These are phyloP conservation scores for Fusarium nanum DNA, from an alignment of 2,329 filamentous ascomycete species.

Conservation along the genomic window DNA sequence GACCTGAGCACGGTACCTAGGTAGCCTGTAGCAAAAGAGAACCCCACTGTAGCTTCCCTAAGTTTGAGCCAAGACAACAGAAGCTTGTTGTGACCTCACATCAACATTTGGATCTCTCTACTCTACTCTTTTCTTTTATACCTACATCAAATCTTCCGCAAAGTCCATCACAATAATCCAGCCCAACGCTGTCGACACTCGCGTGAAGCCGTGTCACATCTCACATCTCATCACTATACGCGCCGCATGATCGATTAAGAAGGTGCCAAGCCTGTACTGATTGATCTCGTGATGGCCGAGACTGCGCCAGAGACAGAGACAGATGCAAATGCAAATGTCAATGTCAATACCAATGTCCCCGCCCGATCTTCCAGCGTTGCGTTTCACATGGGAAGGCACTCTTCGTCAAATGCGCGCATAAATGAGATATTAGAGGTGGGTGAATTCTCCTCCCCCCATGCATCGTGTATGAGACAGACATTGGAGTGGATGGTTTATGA, in stretches of 20 bases:
- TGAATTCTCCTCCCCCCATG: background rate
- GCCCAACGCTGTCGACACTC: background rate
- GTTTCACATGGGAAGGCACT: conserved; percentile 39
- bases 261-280: conserved; percentile 1
- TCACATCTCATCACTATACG: background rate
- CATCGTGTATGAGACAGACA: background rate
- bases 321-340: conserved; percentile 4
- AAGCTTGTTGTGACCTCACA: conserved; percentile 23
- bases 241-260: conserved; percentile 3
- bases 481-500: conserved; percentile 9
- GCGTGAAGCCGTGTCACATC: background rate
- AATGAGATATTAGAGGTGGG: conserved; percentile 61
- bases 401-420: conserved; percentile 55
- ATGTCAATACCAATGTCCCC: background rate
- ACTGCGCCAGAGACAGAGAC: conserved; percentile 16
- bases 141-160: background rate
- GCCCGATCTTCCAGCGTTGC: conserved; percentile 38
- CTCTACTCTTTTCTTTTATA: background rate
- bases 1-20: background rate
- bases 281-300: conserved; percentile 14
- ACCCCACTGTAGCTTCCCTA: conserved; percentile 5
- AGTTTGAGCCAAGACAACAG: background rate
- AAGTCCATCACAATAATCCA: background rate
- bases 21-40: too few relatives aligned
- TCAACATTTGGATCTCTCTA: background rate